Percentiles rank a stretch among this genome's conserved stretches.
Evolutionary conservation across 2,329 filamentous ascomycete species (phyloP).

Genomic region (Cordyceps fumosorosea): DNA sequence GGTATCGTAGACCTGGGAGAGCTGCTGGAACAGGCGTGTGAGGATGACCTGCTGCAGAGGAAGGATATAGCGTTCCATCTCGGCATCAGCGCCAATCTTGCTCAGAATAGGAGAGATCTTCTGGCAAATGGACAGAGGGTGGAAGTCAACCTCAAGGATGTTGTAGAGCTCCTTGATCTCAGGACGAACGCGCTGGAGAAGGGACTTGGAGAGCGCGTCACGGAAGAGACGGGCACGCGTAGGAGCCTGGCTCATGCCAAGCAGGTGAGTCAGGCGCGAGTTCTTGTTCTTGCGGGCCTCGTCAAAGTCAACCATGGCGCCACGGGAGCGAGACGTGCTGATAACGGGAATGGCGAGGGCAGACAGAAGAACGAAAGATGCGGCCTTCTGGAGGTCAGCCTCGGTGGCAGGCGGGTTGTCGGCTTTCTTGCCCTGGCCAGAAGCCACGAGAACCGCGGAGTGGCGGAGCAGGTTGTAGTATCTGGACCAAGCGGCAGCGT

Average conservation of each 20-base stretch:
- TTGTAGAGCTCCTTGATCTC: conserved; percentile 98
- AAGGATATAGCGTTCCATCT: conserved; percentile 95
- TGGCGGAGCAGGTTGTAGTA: conserved; percentile 96
- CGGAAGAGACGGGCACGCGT: conserved; percentile 90
- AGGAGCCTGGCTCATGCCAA: conserved; percentile 86
- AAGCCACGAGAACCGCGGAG: conserved; percentile 74
- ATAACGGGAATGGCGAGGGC: conserved; percentile 98
- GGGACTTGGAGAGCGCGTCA: conserved; percentile 88
- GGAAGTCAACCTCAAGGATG: conserved; percentile 98
- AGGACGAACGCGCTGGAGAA: conserved; percentile 84
- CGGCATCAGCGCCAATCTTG: conserved; percentile 86
- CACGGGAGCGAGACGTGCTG: conserved; percentile 92
- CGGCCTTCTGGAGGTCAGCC: conserved; percentile 85
- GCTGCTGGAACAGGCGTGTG: conserved; percentile 95
- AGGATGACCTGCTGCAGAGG: conserved; percentile 98
- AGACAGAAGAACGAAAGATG: conserved; percentile 91
- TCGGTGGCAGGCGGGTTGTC: conserved; percentile 89
- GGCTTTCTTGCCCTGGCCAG: conserved; percentile 83
- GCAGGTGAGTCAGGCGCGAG: conserved; percentile 87
- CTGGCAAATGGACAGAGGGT: conserved; percentile 96
- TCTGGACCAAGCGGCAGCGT: conserved; percentile 92
- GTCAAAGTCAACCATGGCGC: conserved; percentile 92
- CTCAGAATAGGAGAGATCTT: conserved; percentile 96
- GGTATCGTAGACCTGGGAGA: conserved; percentile 98
- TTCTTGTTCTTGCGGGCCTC: conserved; percentile 99